Base-by-base conservation (phyloP, 2,329 filamentous ascomycete genomes). In the Cercospora zeae-maydis region DNA sequence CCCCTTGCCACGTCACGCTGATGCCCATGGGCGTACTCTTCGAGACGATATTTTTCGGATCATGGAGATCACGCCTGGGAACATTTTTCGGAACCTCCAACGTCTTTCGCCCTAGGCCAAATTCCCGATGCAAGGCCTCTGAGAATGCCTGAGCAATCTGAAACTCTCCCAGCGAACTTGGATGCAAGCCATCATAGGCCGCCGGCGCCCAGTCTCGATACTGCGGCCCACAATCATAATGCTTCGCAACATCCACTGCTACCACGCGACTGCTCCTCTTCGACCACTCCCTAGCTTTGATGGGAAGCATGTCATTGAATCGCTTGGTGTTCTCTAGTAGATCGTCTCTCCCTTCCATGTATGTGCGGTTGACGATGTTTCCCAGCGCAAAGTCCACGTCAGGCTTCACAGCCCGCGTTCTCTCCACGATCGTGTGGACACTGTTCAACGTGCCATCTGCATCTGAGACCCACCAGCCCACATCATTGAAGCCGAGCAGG, bases 121-220 rank as follows among this genome's bases (percentile, higher is more conserved):
- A 65, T 19, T 63, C 63, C n/a, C 21, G 24, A 24, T 51, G 52
- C 52, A 63, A 37, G 4, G 62, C 53, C 11, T 58, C 31, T 16
- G 74, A 71, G 66, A 80, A 81, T 5, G 78, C 78, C 34, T 72
- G 68, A 1, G 79, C 78, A 57, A 81, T 78, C 59, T 80, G 72
- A 63, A 71, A 79, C 54, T 81, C 79, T 16, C 78, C 79, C 1
- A 75, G 66, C 2, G 73, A 72, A 53, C 76, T 78, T 0, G 78
- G 79, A 61, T 81, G 62, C 2, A 63, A 19, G 3, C 62, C 62
- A 58, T 63, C 62, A 47, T 63, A 63, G 8, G 62, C 62, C 30
- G 62, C 58, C 16, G 62, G 62, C 4, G 51, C 45, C 34, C 31
- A 45, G 4, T 63, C 62, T 4, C 45, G 33, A 47, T 63, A 63